Percentiles rank a stretch among this genome's conserved stretches.
Evolutionary conservation across 768 basidiomycete species (phyloP).

Genomic region (Naganishia antarctica): DNA sequence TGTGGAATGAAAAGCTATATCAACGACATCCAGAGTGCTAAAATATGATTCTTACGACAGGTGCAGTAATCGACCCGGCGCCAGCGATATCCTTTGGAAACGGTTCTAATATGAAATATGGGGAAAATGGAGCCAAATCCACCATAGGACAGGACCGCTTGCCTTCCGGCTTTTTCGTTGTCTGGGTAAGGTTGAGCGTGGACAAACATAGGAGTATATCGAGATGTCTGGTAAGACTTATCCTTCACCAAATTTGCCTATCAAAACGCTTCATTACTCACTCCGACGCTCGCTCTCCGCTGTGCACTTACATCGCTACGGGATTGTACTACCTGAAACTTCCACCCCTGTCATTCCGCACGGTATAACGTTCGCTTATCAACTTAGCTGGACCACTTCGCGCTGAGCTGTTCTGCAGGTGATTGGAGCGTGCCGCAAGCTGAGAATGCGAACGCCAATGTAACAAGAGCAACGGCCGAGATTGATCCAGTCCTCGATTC

Average conservation of each 20-base stretch:
- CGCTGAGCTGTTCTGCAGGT: conserved; percentile 12
- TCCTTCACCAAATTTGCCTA: too few species aligned
- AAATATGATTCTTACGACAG: too few species aligned
- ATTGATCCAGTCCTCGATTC: conserved; percentile 13
- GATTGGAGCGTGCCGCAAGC: not conserved
- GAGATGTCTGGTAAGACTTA: conserved; percentile 1
- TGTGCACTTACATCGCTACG: too few species aligned
- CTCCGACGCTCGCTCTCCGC: too few species aligned
- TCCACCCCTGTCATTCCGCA: too few species aligned
- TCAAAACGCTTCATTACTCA: too few species aligned
- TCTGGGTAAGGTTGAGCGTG: conserved; percentile 10
- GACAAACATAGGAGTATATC: not conserved
- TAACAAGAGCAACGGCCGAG: not conserved
- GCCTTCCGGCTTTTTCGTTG: conserved; percentile 1
- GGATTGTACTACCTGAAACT: too few species aligned
- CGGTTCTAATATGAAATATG: not conserved
- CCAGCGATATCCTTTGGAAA: too few species aligned
- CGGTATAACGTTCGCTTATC: too few species aligned
- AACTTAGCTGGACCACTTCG: conserved; percentile 13
- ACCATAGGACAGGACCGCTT: not conserved
- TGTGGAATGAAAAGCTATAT: too few species aligned
- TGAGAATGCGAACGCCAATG: not conserved
- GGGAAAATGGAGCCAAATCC: not conserved
- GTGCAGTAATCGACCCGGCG: too few species aligned
- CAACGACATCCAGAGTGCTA: too few species aligned